Base-by-base conservation (phyloP, 139 green algal genomes). In the Chlorella sp. region DNA sequence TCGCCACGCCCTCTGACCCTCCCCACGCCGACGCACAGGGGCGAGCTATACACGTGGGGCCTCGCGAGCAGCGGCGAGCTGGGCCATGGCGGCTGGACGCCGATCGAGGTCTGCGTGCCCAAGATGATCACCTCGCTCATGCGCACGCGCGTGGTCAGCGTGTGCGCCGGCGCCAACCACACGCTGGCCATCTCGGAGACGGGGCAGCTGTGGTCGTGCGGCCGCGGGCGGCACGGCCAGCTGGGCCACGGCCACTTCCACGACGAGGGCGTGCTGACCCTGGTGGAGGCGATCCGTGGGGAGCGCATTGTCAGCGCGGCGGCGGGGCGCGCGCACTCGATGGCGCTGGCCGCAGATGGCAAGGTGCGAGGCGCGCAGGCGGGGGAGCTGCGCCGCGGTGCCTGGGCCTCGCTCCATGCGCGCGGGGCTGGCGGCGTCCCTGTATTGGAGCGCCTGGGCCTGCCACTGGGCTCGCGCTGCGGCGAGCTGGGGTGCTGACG, bases 41-140 rank as follows among this genome's bases (percentile, higher is more conserved):
- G 87, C 12, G 84, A 93, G 77, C 82, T 96, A 1, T 91, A 90
- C 79, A 91, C 90, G 19, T 96, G 91, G 91, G 91, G 91, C 61
- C 79, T 96, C 19, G 88, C 86, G 14, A 89, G 76, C 71, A 87
- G 80, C 74, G 90, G 90, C n/a, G 90, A 95, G 83, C 82, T 95
- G 21, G 90, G 90, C 3, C 87, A 91, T 2, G 84, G 86, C 19
- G 84, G 85, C 21, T 91, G 84, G 82, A 87, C 83, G 3, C 81
- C 89, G 8, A 84, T 90, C 21, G 88, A 94, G 83, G 66, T 93
- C 17, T 3, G 55, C 36, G 60, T 89, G 19, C 84, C 84, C 2
- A 64, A 62, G 41, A 55, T 73, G 63, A 68, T 88, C 61, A 73
- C 40, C 9, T 76, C 56, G 8, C 72, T 87, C 38, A 51, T 67